phyloP scores from a whole-genome alignment of 1,284 basidiomycete species.

The Ustilago tritici region DNA sequence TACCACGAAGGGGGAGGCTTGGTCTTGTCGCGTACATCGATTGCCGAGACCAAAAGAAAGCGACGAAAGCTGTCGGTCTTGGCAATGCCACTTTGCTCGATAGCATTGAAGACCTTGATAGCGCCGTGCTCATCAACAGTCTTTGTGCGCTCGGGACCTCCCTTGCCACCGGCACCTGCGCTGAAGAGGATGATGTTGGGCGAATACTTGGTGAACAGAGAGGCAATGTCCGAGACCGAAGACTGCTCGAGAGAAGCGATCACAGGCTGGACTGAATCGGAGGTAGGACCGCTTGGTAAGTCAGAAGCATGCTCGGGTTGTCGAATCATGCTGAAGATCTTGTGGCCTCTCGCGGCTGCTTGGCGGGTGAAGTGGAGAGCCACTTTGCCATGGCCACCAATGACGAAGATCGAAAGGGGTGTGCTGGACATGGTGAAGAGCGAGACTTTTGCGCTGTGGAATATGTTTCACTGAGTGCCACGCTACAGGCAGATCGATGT shows the following conservation, averaged over 20 bases:
- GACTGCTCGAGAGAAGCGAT: conserved; percentile 77
- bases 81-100: conserved; percentile 73
- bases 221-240: conserved; percentile 73
- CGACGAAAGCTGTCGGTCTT: conserved; percentile 72
- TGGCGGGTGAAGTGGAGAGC: conserved; percentile 53
- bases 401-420: conserved; percentile 51
- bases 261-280: conserved; percentile 72
- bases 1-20: conserved; percentile 68
- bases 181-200: conserved; percentile 76
- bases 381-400: conserved; percentile 61
- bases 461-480: too few species aligned
- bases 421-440: conserved; percentile 21
- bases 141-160: conserved; percentile 75
- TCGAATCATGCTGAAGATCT: conserved; percentile 55
- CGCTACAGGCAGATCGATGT: too few species aligned
- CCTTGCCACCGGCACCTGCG: conserved; percentile 80
- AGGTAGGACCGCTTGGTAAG: conserved; percentile 30
- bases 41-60: conserved; percentile 75
- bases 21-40: conserved; percentile 75
- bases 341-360: conserved; percentile 50
- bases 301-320: conserved; percentile 52
- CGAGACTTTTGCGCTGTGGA: background rate
- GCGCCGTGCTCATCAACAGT: conserved; percentile 80
- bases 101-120: conserved; percentile 79
- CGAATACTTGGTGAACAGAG: conserved; percentile 73